Evolutionary conservation across 306 rosid genomes (phyloP), one percentile per base, ranked within the genome.

Genomic region (Prunus mongolica): DNA sequence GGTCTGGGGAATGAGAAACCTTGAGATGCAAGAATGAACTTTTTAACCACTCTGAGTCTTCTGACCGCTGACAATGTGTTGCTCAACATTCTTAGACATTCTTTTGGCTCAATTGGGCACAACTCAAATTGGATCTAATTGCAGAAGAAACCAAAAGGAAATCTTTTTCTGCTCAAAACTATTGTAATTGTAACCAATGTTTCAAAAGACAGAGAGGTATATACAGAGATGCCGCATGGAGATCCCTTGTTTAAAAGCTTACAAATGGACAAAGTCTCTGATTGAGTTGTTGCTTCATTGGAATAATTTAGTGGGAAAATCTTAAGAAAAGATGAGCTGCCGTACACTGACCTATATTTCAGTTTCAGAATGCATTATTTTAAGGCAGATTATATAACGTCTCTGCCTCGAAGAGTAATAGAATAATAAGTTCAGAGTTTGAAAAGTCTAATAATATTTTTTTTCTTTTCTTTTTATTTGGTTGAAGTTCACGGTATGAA

Each of bases 181-280:
- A 66, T 32, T 67, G 24, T 46, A 74, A 79, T 27, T 63, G 15
- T 44, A 68, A 79, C 38, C 67, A 78, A 51, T 60, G 63, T 50
- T 30, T 65, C 57, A 27, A 14, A 12, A 54, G 15, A 75, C 68
- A 86, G 80, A 52, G 18, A 68, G 69, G 65, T 80, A 27, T 78
- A 77, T n/a, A 30, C 54, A 73, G 80, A 80, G 84, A 90, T 86
- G 80, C 93, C 78, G 62, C 75, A 65, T 32, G 61, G 81, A 89
- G 87, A 93, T 90, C 76, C 96, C 84, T 63, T 49, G 56, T 67
- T 46, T 68, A 81, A 67, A 73, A 77, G 76, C 64, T 67, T 75
- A 73, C 87, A 82, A 77, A 81, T 57, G 84, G 90, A 86, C 96
- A 93, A 89, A 82, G 80, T 55, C 81, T 55, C 60, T 41, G 30